These are phyloP conservation scores for Cladophialophora carrionii DNA, from an alignment of 2,329 filamentous ascomycete genomes.

Conservation along the genomic window DNA sequence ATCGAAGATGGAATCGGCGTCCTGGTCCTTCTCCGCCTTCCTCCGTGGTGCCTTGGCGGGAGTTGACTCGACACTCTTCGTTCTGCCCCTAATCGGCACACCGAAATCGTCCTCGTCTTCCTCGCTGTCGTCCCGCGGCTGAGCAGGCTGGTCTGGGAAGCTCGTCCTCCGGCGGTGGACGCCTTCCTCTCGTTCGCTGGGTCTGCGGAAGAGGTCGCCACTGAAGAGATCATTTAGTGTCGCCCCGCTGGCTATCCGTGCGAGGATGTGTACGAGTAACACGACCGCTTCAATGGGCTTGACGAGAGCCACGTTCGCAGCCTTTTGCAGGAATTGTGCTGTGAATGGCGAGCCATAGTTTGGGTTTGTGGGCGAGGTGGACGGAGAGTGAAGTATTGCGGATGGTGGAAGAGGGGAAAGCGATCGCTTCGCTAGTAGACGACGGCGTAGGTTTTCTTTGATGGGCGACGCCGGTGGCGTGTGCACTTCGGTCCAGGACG, in stretches of 20 bases:
- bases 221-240: constrained; percentile 41
- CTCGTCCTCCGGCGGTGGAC: constrained; percentile 34
- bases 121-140: constrained; percentile 36
- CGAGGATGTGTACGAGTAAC: constrained; percentile 79
- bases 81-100: constrained; percentile 42
- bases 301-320: constrained; percentile 73
- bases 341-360: constrained; percentile 52
- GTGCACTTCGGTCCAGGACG: constrained; percentile 46
- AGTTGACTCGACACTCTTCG: constrained; percentile 9
- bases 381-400: constrained; percentile 63
- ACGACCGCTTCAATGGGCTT: constrained; percentile 78
- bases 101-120: constrained; percentile 46
- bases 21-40: constrained; percentile 14
- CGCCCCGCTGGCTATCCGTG: constrained; percentile 65
- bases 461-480: constrained; percentile 42
- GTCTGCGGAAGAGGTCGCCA: constrained; percentile 34
- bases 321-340: constrained; percentile 72
- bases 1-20: constrained; percentile 33
- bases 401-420: constrained; percentile 64
- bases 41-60: not conserved
- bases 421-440: constrained; percentile 32
- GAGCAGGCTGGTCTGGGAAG: constrained; percentile 28
- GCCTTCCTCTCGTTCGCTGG: constrained; percentile 9
- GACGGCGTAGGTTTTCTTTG: constrained; percentile 31
- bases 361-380: constrained; percentile 50